These are phyloP conservation scores for Astragalus glycyphyllos DNA, from an alignment of 306 rosid genomes.

Conservation along the genomic window DNA sequence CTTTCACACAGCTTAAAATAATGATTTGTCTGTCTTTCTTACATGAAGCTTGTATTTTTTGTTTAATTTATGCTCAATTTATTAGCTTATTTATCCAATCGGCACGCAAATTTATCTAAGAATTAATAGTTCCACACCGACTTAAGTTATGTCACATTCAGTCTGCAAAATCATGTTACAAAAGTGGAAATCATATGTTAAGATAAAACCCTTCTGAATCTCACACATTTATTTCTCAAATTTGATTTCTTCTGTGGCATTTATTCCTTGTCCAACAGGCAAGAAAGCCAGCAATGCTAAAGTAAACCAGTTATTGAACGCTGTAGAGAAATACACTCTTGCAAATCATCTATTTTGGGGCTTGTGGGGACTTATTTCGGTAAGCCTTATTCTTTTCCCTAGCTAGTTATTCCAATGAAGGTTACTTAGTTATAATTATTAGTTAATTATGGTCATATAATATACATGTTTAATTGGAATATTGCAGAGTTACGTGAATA, in stretches of 20 bases:
- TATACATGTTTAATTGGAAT: slow-evolving; percentile 20
- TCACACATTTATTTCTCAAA: background rate
- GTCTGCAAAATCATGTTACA: no score
- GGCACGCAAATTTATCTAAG: no score
- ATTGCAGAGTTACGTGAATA: slow-evolving; percentile 77
- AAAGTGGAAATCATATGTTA: background rate
- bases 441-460: background rate
- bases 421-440: background rate
- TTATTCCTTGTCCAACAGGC: slow-evolving; percentile 50
- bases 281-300: slow-evolving; percentile 60
- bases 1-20: no score
- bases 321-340: slow-evolving; percentile 69
- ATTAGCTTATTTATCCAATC: no score
- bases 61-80: no score
- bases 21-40: no score
- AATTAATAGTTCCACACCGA: no score
- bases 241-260: background rate
- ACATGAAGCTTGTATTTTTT: no score
- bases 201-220: background rate
- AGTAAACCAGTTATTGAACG: slow-evolving; percentile 61
- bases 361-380: slow-evolving; percentile 95
- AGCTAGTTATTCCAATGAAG: background rate
- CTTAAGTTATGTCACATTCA: no score
- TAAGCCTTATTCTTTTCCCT: slow-evolving; percentile 36
- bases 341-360: slow-evolving; percentile 94